A percentile compares a stretch with the other conserved stretches of the same genome.
Conservation (phyloP, 1,284 basidiomycete species). For the Apiotrichum montevideense region DNA sequence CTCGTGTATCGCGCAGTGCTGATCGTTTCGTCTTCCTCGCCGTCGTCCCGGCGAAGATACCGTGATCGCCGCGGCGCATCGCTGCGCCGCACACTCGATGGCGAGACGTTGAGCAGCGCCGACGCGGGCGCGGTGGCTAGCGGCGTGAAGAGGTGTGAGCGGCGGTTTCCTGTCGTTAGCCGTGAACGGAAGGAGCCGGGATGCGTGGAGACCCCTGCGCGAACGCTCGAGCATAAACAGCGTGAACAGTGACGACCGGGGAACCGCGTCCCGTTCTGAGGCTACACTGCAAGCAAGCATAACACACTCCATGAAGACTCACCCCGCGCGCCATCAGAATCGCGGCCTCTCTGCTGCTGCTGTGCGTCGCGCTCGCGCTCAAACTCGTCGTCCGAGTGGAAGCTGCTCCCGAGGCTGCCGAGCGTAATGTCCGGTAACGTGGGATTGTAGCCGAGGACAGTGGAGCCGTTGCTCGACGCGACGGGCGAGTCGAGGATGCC, state of each 20-base stretch:
- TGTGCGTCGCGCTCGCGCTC: neutral
- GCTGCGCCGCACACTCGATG: slow-evolving; percentile 29
- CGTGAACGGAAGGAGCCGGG: too few relatives aligned
- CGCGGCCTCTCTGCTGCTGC: neutral
- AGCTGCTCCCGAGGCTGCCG: slow-evolving; percentile 42
- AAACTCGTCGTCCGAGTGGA: slow-evolving; percentile 35
- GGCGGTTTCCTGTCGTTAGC: neutral
- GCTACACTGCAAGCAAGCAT: neutral
- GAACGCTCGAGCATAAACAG: too few relatives aligned
- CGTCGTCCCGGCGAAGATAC: slow-evolving; percentile 13
- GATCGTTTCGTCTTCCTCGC: neutral
- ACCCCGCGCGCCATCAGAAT: neutral
- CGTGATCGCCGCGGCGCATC: slow-evolving; percentile 27
- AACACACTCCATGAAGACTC: neutral
- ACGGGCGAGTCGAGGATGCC: slow-evolving; percentile 37
- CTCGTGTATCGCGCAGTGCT: too few relatives aligned
- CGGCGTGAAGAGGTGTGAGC: slow-evolving; percentile 1
- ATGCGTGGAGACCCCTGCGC: too few relatives aligned
- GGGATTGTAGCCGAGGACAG: slow-evolving; percentile 13
- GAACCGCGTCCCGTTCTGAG: too few relatives aligned
- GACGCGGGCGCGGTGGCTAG: slow-evolving; percentile 13
- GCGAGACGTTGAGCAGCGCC: slow-evolving; percentile 27
- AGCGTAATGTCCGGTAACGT: slow-evolving; percentile 46
- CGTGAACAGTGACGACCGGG: too few relatives aligned
- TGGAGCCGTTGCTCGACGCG: slow-evolving; percentile 31